These are phyloP conservation scores for Trametes cubensis DNA, from an alignment of 768 basidiomycete species.

Conservation along the genomic window DNA sequence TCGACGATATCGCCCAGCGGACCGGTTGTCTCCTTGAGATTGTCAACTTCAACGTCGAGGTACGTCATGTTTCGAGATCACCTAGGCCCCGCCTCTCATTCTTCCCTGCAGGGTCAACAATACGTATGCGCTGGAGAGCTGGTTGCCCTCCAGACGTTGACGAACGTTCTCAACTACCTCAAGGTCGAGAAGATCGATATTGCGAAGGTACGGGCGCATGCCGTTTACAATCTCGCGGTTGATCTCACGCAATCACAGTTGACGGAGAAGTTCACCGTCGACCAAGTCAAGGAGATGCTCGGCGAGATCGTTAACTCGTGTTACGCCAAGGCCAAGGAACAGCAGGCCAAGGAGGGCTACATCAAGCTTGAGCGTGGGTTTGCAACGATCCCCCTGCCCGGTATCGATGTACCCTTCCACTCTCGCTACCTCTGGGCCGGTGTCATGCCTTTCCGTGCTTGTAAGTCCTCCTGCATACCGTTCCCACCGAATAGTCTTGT, in stretches of 20 bases:
- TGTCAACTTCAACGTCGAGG: conserved; percentile 95
- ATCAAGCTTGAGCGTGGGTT: conserved; percentile 97
- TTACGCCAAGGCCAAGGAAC: conserved; percentile 72
- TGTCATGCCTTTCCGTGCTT: conserved; percentile 95
- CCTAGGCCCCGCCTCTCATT: background rate
- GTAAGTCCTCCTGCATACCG: conserved; percentile 49
- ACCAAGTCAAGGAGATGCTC: conserved; percentile 96
- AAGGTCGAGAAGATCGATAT: conserved; percentile 97
- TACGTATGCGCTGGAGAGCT: conserved; percentile 99
- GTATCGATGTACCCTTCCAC: conserved; percentile 99
- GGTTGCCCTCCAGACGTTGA: conserved; percentile 88
- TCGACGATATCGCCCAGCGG: conserved; percentile 80
- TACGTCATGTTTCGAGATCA: conserved; percentile 36
- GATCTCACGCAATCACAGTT: conserved; percentile 49
- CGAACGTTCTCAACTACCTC: conserved; percentile 94
- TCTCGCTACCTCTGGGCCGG: conserved; percentile 99
- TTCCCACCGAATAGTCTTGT: background rate
- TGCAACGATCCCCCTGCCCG: conserved; percentile 92
- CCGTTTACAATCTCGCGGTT: conserved; percentile 1
- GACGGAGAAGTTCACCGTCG: conserved; percentile 83
- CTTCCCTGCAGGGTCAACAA: conserved; percentile 82
- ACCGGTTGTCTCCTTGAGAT: conserved; percentile 91
- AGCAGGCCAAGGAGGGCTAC: conserved; percentile 80
- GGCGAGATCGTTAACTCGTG: conserved; percentile 87
- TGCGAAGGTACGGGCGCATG: conserved; percentile 61